Evolutionary conservation across 1,139 yeast species (phyloP), one percentile per base, ranked within the genome.

Genomic region (Candida sojae): DNA sequence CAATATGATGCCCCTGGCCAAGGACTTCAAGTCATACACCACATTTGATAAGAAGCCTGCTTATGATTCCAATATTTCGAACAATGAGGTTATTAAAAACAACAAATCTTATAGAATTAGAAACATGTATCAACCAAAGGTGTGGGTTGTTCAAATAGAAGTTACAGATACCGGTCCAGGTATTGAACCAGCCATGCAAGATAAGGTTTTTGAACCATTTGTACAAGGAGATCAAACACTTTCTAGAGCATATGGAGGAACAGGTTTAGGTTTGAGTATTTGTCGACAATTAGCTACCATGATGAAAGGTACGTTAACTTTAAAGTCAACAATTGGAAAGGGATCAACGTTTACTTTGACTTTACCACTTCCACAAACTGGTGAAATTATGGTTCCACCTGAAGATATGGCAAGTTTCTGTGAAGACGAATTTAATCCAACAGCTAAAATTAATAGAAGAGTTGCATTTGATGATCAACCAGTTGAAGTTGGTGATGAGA

Each of bases 191-290:
- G 80, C 84, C 1, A 70, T 88, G 48, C 95, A 89, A 59, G 86
- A 86, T 43, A 85, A 86, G 55, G 93, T 93, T 1, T 93, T 93
- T 68, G 97, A 93, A 62, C 97, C 97, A 3, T 93, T 93, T 70
- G 90, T 90, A 31, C 99, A 92, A 68, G 98, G 98, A 40, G 98
- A 93, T 60, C 97, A 92, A 66, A 91, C 97, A 0, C 75, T 92
- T 35, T 87, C 96, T 3, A 77, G 97, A 63, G 88, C 92, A 47
- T 88, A 88, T 62, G 97, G 97, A 49, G 99, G 99, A 56, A 91
- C 97, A 0, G 99, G 99, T 7, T 74, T 93, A 47, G 99, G 99
- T 2, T 77, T 93, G 43, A 89, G 97, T 0, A 92, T 93, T 62
- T 92, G 97, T 66, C 79, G 92, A 51, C 97, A 93, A 67, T 77